Base-by-base conservation (phyloP, 2,329 filamentous ascomycete genomes). In the Aspergillus sp. region DNA sequence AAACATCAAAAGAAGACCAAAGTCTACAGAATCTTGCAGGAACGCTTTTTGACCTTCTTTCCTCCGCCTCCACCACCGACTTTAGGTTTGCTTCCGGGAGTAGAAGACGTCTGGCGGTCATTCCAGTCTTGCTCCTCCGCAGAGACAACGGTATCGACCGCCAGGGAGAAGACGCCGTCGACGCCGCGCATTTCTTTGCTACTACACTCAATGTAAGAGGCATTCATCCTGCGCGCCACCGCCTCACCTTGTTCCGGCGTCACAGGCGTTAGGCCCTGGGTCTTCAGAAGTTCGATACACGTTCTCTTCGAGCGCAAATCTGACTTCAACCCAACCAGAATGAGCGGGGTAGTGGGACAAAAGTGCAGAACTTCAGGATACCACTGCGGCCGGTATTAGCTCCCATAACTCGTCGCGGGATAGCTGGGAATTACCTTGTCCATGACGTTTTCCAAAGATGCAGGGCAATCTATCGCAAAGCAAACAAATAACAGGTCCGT, bases 281-380 rank as follows among this genome's bases (percentile, higher is more conserved):
- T 96, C 81, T 96, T 97, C 79, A 99, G 91, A 76, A 99, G 92
- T 75, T 99, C 95, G 78, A 98, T 96, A 80, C 95, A 98, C 55
- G 92, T 94, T 78, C 91, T 90, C 84, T 98, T 98, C 80, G 89
- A 87, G 71, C 95, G 92, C 62, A 99, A 88, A 78, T 99, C 95
- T 23, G 94, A 97, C 80, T 99, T 99, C 73, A 99, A 88, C 61
- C 94, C 95, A 68, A 97, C 90, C 58, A 99, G 90, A 74, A 99
- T 90, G 66, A 99, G 88, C 23, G 95, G 95, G 2, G 94, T 98
- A 71, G 95, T 96, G 15, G 95, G 95, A 80, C 95, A 98, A 83
- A 99, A 99, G 80, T 99, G 95, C 58, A 98, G 87, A 70, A 99
- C 95, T 82, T 99, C 95, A 62, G 95, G 95, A 73, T 97, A 99